Evolutionary conservation across 2,329 filamentous ascomycete species (phyloP).

Genomic region (Xylariaceae sp.): DNA sequence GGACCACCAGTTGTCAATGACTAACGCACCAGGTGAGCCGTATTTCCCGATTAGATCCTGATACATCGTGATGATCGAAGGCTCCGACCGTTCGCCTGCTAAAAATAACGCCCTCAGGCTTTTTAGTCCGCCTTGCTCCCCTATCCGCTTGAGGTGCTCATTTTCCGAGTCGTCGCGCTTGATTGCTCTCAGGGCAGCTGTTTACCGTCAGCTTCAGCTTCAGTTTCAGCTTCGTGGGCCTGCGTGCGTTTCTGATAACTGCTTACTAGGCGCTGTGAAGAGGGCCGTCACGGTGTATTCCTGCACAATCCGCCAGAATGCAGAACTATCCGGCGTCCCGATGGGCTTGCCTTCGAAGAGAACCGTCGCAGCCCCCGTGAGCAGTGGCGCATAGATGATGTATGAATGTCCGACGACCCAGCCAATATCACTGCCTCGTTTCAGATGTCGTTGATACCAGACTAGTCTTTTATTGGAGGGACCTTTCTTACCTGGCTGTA

Average conservation of each 20-base stretch:
- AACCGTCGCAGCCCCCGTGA: slow-evolving; percentile 84
- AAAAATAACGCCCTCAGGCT: slow-evolving; percentile 79
- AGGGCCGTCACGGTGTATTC: slow-evolving; percentile 85
- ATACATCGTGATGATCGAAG: slow-evolving; percentile 82
- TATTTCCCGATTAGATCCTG: slow-evolving; percentile 73
- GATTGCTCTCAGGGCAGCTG: slow-evolving; percentile 80
- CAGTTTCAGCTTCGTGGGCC: background rate
- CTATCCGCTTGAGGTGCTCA: slow-evolving; percentile 66
- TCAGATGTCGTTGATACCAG: too few relatives aligned
- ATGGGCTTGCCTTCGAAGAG: slow-evolving; percentile 95
- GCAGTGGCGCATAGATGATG: slow-evolving; percentile 86
- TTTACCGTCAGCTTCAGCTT: slow-evolving; percentile 6
- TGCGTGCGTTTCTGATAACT: background rate
- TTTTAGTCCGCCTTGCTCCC: slow-evolving; percentile 72
- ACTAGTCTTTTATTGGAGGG: too few relatives aligned
- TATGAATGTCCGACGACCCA: slow-evolving; percentile 91
- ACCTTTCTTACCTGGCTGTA: slow-evolving; percentile 54
- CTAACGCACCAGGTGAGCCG: slow-evolving; percentile 66
- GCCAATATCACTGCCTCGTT: slow-evolving; percentile 71
- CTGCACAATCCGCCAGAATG: slow-evolving; percentile 86
- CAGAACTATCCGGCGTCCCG: slow-evolving; percentile 84
- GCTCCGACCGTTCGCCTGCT: slow-evolving; percentile 88
- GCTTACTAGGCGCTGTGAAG: slow-evolving; percentile 79
- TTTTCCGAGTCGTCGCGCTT: slow-evolving; percentile 84
- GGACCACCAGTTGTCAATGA: slow-evolving; percentile 68